phyloP scores from a whole-genome alignment of 768 basidiomycete species.

The Melanogaster broomeanus region DNA sequence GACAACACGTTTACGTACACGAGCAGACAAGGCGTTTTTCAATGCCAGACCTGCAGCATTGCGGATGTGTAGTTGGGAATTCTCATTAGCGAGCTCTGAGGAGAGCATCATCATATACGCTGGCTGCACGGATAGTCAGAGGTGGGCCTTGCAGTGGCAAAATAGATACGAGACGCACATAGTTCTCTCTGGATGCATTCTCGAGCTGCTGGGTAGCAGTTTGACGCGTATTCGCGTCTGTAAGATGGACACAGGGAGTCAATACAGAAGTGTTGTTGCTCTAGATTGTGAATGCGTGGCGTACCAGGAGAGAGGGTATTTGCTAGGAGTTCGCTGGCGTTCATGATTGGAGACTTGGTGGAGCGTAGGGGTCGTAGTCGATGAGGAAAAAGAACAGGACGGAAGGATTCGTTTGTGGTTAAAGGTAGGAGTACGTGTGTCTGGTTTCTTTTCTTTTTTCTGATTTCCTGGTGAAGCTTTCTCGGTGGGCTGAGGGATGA shows the following conservation, averaged over 20 bases:
- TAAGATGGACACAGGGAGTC: conserved; percentile 20
- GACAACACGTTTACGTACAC: conserved; percentile 58
- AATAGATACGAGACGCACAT: conserved; percentile 55
- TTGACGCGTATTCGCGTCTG: conserved; percentile 90
- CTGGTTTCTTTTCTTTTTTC: conserved; percentile 11
- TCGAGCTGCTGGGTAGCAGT: conserved; percentile 91
- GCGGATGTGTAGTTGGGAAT: conserved; percentile 67
- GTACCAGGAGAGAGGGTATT: conserved; percentile 90
- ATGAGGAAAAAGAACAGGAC: conserved; percentile 14
- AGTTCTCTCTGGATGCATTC: conserved; percentile 83
- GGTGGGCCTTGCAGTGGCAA: not conserved
- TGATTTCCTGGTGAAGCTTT: conserved; percentile 1
- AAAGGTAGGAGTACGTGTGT: conserved; percentile 13
- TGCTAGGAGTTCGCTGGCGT: conserved; percentile 86
- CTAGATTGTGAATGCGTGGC: conserved; percentile 35
- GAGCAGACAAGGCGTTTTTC: conserved; percentile 91
- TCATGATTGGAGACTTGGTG: conserved; percentile 59
- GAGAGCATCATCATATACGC: conserved; percentile 93
- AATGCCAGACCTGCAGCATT: conserved; percentile 96
- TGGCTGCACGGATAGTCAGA: conserved; percentile 55
- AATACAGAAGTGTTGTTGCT: conserved; percentile 34
- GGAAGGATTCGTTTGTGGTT: conserved; percentile 12
- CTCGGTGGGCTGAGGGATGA: conserved; percentile 28
- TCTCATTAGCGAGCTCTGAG: conserved; percentile 79
- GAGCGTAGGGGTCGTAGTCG: conserved; percentile 24